phyloP scores from a whole-genome alignment of 345 rosid species.

The Abelmoschus esculentus region DNA sequence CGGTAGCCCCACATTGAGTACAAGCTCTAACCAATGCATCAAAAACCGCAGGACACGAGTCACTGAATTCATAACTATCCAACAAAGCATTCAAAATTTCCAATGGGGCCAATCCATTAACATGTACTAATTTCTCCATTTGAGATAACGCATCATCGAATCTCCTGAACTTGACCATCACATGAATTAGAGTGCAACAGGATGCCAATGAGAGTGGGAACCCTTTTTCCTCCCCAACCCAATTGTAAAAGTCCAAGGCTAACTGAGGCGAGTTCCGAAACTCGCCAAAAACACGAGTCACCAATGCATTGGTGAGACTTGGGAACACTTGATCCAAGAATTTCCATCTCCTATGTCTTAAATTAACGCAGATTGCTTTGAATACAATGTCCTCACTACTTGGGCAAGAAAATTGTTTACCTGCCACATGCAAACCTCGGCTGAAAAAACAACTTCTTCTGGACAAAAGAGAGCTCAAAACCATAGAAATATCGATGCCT shows the following conservation, averaged over 20 bases:
- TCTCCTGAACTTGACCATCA: conserved; percentile 38
- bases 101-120: conserved; percentile 31
- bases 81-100: conserved; percentile 42
- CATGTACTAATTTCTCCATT: conserved; percentile 34
- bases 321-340: conserved; percentile 34
- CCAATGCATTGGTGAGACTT: conserved; percentile 34
- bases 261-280: conserved; percentile 46
- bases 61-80: conserved; percentile 27
- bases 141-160: conserved; percentile 42
- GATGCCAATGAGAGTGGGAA: conserved; percentile 27
- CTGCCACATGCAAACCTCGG: conserved; percentile 36
- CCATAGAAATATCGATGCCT: conserved; percentile 23
- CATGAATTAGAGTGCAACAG: conserved; percentile 42
- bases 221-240: conserved; percentile 31
- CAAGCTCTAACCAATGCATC: conserved; percentile 64
- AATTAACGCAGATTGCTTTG: conserved; percentile 44
- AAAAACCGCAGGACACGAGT: conserved; percentile 42
- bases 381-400: conserved; percentile 42
- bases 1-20: conserved; percentile 32
- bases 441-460: conserved; percentile 21
- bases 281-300: conserved; percentile 39
- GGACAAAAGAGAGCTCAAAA: conserved; percentile 18
- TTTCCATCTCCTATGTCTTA: conserved; percentile 60
- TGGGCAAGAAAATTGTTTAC: conserved; percentile 31
- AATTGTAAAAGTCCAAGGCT: conserved; percentile 51